Evolutionary conservation across 2,329 filamentous ascomycete genomes (phyloP), one percentile per base, ranked within the genome.

Genomic region (Pyrenophora graminea): DNA sequence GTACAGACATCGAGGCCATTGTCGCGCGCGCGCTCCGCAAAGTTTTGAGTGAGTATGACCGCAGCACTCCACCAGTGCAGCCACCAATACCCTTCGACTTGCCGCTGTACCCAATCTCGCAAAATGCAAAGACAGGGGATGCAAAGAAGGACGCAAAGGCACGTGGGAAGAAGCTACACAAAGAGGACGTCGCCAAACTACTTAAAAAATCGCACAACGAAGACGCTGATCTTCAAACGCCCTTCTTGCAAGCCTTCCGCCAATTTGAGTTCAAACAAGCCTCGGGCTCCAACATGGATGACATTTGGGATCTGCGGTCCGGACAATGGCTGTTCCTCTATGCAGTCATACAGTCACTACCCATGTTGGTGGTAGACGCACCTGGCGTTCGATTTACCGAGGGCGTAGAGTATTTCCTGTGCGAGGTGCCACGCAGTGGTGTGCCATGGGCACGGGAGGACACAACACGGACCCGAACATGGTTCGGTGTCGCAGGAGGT

Each of bases 11-110:
- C 18, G 84, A 88, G 54, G 82, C 87, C 19, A 80, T 84, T 9
- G 79, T 85, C 21, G 82, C 55, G 15, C 65, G 86, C 33, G 90
- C 89, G 2, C 78, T 97, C 39, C 85, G 93, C 46, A 87, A 86
- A 56, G 83, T 97, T 10, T 80, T 97, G 57, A 86, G 84, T 60
- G 93, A 97, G 74, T 97, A 91, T 66, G 94, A 99, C 69, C 85
- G 88, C 53, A 93, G 89, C 7, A 90, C 87, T 12, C 91, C 93
- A 1, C 94, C 94, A 0, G 91, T 97, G 0, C 84, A 93, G 52
- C 94, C 94, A 0, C 91, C 93, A 0, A 85, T 97, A 48, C 93
- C 94, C 0, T 97, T 93, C 66, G 93, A 97, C 68, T 79, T 90
- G 4, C 93, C 94, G 2, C 82, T 86, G 58, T 74, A 95, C 19